Evolutionary conservation across 345 rosid species (phyloP).

Genomic region (Populus tremula): DNA sequence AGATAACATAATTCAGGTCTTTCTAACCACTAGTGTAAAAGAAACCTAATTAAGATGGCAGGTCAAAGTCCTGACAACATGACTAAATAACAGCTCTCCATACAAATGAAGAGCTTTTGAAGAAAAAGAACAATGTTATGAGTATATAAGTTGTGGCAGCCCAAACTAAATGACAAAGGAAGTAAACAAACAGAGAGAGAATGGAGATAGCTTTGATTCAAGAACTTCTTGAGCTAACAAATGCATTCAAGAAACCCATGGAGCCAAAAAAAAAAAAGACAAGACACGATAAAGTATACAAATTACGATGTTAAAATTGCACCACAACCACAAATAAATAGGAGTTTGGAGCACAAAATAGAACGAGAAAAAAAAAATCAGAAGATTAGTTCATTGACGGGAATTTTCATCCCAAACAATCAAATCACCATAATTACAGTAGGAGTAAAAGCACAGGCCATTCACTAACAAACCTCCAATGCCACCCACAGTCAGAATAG

Average conservation of each 20-base stretch:
- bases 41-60: neutral
- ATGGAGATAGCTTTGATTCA: neutral
- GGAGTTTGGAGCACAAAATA: neutral
- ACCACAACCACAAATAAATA: neutral
- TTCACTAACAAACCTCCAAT: slow-evolving; percentile 65
- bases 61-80: neutral
- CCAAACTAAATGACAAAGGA: neutral
- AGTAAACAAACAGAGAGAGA: neutral
- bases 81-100: neutral
- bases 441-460: slow-evolving; percentile 6
- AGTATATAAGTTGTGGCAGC: neutral
- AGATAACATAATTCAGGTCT: neutral
- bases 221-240: neutral
- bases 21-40: neutral
- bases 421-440: neutral
- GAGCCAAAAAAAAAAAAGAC: neutral
- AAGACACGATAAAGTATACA: no score
- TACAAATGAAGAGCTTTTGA: neutral
- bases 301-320: neutral
- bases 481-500: slow-evolving; percentile 91
- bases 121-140: neutral
- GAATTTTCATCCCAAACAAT: slow-evolving; percentile 1
- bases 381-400: neutral
- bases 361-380: neutral
- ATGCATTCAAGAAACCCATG: neutral